These are phyloP conservation scores for Colletotrichum sp. DNA, from an alignment of 2,329 filamentous ascomycete species.

Conservation along the genomic window DNA sequence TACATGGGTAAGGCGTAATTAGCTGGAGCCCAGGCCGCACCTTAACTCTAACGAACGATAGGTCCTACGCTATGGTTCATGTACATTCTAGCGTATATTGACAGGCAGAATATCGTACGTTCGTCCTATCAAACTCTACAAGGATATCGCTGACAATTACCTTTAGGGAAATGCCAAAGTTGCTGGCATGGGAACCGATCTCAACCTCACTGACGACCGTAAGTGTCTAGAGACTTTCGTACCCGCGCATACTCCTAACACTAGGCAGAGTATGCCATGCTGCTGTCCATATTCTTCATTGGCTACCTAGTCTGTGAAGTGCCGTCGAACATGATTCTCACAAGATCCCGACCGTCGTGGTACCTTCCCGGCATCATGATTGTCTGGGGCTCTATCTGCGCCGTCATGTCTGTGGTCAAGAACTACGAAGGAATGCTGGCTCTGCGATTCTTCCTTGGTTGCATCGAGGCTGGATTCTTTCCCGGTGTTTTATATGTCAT, in stretches of 20 bases:
- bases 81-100: conserved; percentile 34
- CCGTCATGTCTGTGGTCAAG: conserved; percentile 51
- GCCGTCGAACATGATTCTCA: conserved; percentile 57
- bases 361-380: conserved; percentile 57
- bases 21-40: no score
- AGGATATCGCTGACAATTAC: background rate
- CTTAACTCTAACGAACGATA: background rate
- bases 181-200: conserved; percentile 52
- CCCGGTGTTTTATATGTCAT: conserved; percentile 52
- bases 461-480: conserved; percentile 41
- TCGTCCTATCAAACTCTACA: background rate
- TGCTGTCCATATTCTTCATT: conserved; percentile 59
- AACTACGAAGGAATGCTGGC: conserved; percentile 49
- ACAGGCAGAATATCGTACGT: conserved; percentile 22
- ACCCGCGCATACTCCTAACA: background rate
- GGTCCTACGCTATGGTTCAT: conserved; percentile 34
- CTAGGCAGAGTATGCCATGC: conserved; percentile 47
- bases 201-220: conserved; percentile 43
- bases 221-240: background rate
- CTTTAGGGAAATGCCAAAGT: conserved; percentile 51
- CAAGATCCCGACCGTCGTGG: conserved; percentile 49
- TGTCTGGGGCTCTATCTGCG: conserved; percentile 53
- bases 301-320: conserved; percentile 58
- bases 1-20: conserved; percentile 21
- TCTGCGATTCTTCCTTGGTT: conserved; percentile 36